A percentile compares a stretch with the other conserved stretches of the same genome.
Conservation (phyloP, 257 asterid genomes). For the Eucommia ulmoides region DNA sequence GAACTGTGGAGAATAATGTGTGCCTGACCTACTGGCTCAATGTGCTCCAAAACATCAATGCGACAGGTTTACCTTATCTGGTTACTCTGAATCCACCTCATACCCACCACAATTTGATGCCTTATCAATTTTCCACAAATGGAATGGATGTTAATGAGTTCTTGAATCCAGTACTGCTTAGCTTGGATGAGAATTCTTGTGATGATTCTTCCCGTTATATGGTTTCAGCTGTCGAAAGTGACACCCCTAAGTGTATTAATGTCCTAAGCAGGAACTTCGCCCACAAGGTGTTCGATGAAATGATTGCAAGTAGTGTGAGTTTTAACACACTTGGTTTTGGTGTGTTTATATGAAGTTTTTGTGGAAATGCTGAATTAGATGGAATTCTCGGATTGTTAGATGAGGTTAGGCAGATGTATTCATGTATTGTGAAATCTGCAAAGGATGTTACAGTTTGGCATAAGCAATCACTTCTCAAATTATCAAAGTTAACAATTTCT, state of each 20-base stretch:
- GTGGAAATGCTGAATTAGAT: too few species aligned
- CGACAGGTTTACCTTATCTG: conserved; percentile 46
- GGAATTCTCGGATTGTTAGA: too few species aligned
- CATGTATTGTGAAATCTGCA: too few species aligned
- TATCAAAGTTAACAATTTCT: too few species aligned
- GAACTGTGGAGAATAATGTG: conserved; percentile 31
- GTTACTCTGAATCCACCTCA: conserved; percentile 82
- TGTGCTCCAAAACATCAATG: conserved; percentile 52
- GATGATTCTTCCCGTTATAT: conserved; percentile 1
- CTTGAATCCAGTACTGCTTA: not conserved
- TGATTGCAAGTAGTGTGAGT: too few species aligned
- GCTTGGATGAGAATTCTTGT: not conserved
- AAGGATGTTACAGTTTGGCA: too few species aligned
- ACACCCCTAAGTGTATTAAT: not conserved
- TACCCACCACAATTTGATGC: too few species aligned
- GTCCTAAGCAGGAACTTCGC: not conserved
- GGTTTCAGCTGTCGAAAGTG: conserved; percentile 10
- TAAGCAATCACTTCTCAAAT: too few species aligned
- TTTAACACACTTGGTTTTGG: too few species aligned
- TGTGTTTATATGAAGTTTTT: too few species aligned
- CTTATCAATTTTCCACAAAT: conserved; percentile 33
- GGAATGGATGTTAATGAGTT: conserved; percentile 22
- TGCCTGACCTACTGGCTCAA: conserved; percentile 77
- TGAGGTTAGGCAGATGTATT: too few species aligned
- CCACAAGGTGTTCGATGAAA: too few species aligned